Evolutionary conservation across 129 eudicot genomes (phyloP).

Genomic region (Artemisia annua): DNA sequence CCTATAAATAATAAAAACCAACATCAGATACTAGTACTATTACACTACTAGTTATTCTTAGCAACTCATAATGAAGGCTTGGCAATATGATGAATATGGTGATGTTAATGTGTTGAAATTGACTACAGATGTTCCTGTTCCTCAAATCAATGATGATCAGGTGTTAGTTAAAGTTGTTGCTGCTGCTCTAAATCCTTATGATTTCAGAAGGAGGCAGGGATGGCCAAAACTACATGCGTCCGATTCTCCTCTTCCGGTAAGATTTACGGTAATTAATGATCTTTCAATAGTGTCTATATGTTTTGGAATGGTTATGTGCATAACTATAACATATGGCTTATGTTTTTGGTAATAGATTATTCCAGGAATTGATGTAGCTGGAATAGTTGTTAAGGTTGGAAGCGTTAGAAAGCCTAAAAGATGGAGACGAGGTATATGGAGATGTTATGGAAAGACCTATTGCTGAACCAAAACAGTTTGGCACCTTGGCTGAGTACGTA

Average conservation of each 20-base stretch:
- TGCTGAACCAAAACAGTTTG: slow-evolving; percentile 63
- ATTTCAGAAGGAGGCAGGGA: slow-evolving; percentile 74
- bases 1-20: too few relatives aligned
- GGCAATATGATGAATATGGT: slow-evolving; percentile 82
- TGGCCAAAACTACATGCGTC: slow-evolving; percentile 52
- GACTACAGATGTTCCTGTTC: slow-evolving; percentile 52
- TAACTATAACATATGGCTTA: not conserved
- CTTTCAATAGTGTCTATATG: not conserved
- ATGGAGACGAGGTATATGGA: slow-evolving; percentile 90
- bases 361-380: slow-evolving; percentile 90
- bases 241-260: slow-evolving; percentile 91
- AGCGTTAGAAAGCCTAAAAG: slow-evolving; percentile 69
- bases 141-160: slow-evolving; percentile 71
- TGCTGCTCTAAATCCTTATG: slow-evolving; percentile 93
- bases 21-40: too few relatives aligned
- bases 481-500: slow-evolving; percentile 84
- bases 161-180: slow-evolving; percentile 82
- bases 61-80: slow-evolving; percentile 64
- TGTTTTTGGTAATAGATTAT: slow-evolving; percentile 47
- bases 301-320: not conserved
- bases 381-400: slow-evolving; percentile 86
- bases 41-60: too few relatives aligned
- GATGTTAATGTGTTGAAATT: slow-evolving; percentile 72
- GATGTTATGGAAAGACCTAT: slow-evolving; percentile 58
- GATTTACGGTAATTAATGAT: not conserved